Evolutionary conservation across 306 rosid species (phyloP).

Genomic region (Inga laurina): DNA sequence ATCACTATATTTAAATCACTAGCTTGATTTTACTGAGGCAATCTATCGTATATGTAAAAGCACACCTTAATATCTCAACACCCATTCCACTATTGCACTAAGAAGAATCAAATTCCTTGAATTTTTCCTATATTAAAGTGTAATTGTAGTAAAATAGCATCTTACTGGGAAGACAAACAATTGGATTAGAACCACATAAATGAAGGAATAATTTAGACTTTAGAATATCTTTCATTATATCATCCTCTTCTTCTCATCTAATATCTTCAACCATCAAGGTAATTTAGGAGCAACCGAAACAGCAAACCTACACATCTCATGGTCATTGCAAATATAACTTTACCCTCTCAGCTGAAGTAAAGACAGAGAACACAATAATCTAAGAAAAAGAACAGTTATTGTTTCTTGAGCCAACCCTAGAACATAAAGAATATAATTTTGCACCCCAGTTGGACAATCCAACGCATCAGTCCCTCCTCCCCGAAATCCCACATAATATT

Average conservation of each 20-base stretch:
- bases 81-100: background rate
- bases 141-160: too few species aligned
- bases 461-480: background rate
- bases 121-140: too few species aligned
- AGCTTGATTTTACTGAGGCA: background rate
- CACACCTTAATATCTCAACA: background rate
- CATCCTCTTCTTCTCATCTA: background rate
- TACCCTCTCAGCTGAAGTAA: background rate
- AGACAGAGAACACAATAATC: background rate
- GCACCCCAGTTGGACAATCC: background rate
- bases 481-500: background rate
- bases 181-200: too few species aligned
- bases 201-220: background rate
- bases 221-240: background rate
- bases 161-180: too few species aligned
- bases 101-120: slow-evolving; percentile 7
- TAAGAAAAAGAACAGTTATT: background rate
- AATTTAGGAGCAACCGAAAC: slow-evolving; percentile 1
- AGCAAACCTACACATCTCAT: background rate
- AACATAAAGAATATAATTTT: background rate
- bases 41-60: background rate
- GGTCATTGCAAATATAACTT: background rate
- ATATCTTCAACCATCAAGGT: background rate
- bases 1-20: slow-evolving; percentile 10
- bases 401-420: background rate